Conservation (phyloP, 495 filamentous ascomycete species). For the Penicillium silybi region DNA sequence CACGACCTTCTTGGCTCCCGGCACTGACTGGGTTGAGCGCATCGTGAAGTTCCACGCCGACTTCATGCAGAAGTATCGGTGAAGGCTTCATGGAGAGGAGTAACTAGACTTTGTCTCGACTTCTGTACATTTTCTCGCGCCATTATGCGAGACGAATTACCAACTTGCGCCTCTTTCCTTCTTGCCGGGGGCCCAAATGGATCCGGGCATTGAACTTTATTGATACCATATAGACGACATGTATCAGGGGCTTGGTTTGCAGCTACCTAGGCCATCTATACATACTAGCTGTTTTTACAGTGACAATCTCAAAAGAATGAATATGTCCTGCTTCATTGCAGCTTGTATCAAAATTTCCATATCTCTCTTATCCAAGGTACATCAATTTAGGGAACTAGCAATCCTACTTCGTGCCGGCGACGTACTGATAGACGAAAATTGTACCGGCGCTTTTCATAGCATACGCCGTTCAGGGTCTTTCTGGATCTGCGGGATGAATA, state of each 20-base stretch:
- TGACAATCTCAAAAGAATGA: background rate
- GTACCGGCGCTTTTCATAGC: no score
- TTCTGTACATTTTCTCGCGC: background rate
- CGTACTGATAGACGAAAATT: no score
- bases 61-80: conserved; percentile 81
- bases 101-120: background rate
- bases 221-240: conserved; percentile 17
- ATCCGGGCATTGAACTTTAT: background rate
- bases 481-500: no score
- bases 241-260: background rate
- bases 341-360: background rate
- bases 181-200: background rate
- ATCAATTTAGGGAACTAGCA: no score
- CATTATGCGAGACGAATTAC: conserved; percentile 5
- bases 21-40: conserved; percentile 88
- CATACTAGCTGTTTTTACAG: background rate
- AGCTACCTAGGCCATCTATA: background rate
- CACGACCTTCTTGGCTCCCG: conserved; percentile 94
- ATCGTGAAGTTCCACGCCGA: conserved; percentile 86
- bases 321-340: background rate
- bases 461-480: no score
- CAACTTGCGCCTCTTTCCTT: background rate
- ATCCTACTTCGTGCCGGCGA: no score
- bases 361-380: no score
- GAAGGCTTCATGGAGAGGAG: conserved; percentile 1